Evolutionary conservation across 495 filamentous ascomycete species (phyloP).

Genomic region (Trichoderma gamsii): DNA sequence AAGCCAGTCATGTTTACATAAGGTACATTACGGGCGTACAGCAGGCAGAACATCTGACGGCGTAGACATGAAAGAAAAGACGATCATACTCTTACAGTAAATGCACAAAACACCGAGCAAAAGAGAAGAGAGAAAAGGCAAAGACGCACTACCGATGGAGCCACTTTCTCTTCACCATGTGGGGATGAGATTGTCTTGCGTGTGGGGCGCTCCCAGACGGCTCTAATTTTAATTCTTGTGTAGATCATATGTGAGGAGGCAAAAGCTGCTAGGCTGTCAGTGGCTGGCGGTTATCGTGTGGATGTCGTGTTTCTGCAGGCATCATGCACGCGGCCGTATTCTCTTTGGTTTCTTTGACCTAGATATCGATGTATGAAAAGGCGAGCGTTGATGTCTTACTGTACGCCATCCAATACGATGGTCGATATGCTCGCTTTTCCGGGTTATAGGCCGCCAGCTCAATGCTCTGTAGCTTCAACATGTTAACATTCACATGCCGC

Average conservation of each 20-base stretch:
- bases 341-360: background rate
- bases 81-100: no score
- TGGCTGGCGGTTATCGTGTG: background rate
- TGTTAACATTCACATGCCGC: no score
- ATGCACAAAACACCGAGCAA: no score
- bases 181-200: background rate
- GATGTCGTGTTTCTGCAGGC: background rate
- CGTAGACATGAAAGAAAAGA: no score
- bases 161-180: background rate
- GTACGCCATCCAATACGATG: no score
- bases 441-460: no score
- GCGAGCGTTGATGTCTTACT: no score
- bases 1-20: no score
- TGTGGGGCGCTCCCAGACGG: constrained; percentile 5
- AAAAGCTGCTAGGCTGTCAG: background rate
- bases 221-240: background rate
- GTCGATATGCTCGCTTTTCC: no score
- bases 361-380: background rate
- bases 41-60: no score
- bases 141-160: background rate
- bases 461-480: no score
- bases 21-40: no score
- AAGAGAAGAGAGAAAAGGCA: background rate
- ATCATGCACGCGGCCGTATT: background rate
- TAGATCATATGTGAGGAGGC: background rate